phyloP scores from a whole-genome alignment of 2,329 filamentous ascomycete species.

The Chrysosporium keratinophilum region DNA sequence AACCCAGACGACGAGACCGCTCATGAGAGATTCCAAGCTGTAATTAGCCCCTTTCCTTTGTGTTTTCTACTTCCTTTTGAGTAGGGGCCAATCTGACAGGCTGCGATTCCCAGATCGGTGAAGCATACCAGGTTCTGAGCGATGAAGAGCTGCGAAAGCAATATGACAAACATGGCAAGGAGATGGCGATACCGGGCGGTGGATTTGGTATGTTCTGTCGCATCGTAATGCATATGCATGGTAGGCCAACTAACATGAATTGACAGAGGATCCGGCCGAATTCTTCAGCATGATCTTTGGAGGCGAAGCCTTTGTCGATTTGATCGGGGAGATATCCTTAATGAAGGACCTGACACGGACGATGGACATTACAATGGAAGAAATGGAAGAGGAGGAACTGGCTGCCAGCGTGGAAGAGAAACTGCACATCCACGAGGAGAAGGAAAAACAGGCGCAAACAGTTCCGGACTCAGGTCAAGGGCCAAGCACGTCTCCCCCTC shows the following conservation, averaged over 20 bases:
- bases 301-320: conserved; percentile 87
- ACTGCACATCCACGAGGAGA: conserved; percentile 31
- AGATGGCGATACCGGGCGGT: conserved; percentile 77
- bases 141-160: conserved; percentile 76
- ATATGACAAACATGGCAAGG: conserved; percentile 97
- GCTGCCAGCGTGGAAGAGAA: conserved; percentile 45
- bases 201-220: conserved; percentile 58
- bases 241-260: conserved; percentile 13
- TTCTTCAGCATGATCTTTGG: conserved; percentile 99
- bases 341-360: conserved; percentile 98
- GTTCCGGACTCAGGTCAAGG: background rate
- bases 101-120: conserved; percentile 45
- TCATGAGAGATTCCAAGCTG: conserved; percentile 85
- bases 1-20: conserved; percentile 93
- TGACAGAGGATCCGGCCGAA: conserved; percentile 71
- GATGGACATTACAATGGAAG: conserved; percentile 92
- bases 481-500: conserved; percentile 2
- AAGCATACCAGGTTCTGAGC: conserved; percentile 69
- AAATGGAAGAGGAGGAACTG: conserved; percentile 59
- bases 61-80: background rate
- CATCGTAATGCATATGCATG: background rate
- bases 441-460: conserved; percentile 21
- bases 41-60: conserved; percentile 32
- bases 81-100: conserved; percentile 13
- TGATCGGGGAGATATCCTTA: conserved; percentile 94